Evolutionary conservation across 75 land plant species (phyloP).

Genomic region (Sequoiadendron giganteum): DNA sequence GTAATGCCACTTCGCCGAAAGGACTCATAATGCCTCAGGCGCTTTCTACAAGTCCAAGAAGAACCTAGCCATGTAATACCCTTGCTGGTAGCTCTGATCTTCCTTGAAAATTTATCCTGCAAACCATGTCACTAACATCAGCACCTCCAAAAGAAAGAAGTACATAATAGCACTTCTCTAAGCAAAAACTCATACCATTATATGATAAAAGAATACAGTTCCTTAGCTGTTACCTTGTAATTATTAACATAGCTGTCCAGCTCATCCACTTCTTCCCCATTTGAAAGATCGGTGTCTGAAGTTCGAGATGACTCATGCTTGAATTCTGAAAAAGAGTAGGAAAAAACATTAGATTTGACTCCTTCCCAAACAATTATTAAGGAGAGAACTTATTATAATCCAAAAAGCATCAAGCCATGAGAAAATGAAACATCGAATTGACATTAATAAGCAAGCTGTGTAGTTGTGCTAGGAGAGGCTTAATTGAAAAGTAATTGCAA

Average conservation of each 20-base stretch:
- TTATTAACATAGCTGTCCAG: conserved; percentile 13
- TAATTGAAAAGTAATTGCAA: background rate
- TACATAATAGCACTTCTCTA: background rate
- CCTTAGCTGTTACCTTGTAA: conserved; percentile 17
- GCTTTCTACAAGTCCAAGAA: conserved; percentile 78
- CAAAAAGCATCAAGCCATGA: background rate
- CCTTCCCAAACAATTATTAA: background rate
- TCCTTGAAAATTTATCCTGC: conserved; percentile 35
- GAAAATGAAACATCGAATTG: background rate
- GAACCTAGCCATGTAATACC: conserved; percentile 79
- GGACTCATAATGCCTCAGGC: conserved; percentile 70
- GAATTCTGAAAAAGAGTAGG: conserved; percentile 28
- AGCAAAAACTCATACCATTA: background rate
- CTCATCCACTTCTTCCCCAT: conserved; percentile 23
- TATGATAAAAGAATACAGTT: background rate
- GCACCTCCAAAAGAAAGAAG: background rate
- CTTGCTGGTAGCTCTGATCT: conserved; percentile 25
- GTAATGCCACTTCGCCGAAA: conserved; percentile 79
- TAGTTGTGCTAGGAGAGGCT: background rate
- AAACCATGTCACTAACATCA: background rate
- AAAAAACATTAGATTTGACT: background rate
- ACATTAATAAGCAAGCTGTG: background rate
- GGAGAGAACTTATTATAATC: background rate
- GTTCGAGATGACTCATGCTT: conserved; percentile 16
- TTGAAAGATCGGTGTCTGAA: conserved; percentile 20